Percentiles rank a stretch among this genome's conserved stretches.
These are phyloP conservation scores for Alternaria tenuissima DNA, from an alignment of 2,329 filamentous ascomycete genomes.

Conservation along the genomic window DNA sequence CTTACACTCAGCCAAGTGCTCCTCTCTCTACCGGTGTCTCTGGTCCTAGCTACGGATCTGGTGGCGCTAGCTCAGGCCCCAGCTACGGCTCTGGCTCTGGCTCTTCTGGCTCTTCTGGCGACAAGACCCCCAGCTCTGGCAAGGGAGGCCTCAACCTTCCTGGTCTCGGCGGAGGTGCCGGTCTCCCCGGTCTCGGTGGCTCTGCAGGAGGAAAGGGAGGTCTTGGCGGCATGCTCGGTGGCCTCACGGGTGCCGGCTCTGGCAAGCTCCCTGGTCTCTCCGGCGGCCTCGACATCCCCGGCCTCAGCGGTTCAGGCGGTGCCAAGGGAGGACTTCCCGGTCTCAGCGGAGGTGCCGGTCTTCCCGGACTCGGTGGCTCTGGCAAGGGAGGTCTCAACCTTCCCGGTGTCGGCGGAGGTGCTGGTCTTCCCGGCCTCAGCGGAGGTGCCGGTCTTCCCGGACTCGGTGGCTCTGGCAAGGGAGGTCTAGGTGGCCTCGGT, in stretches of 20 bases:
- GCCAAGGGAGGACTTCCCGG: too few relatives aligned
- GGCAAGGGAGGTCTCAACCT: too few relatives aligned
- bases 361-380: too few relatives aligned
- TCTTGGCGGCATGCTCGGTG: background rate
- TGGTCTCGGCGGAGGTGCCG: background rate
- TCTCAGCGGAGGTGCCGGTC: too few relatives aligned
- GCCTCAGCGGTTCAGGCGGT: background rate
- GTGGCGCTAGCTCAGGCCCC: background rate
- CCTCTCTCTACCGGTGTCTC: constrained; percentile 4
- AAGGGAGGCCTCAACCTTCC: background rate
- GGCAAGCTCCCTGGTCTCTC: background rate
- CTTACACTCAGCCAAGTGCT: background rate
- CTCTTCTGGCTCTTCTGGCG: background rate
- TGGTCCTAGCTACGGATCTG: background rate
- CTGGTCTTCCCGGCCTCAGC: too few relatives aligned
- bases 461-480: background rate
- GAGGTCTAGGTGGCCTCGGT: background rate
- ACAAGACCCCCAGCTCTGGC: background rate
- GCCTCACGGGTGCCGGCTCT: background rate
- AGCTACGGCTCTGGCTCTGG: constrained; percentile 8
- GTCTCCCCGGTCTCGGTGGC: background rate
- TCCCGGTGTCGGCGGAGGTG: too few relatives aligned
- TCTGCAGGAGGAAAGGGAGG: background rate
- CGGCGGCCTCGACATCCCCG: background rate
- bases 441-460: too few relatives aligned